Conservation (phyloP, 306 rosid genomes). For the Castanopsis chinensis region DNA sequence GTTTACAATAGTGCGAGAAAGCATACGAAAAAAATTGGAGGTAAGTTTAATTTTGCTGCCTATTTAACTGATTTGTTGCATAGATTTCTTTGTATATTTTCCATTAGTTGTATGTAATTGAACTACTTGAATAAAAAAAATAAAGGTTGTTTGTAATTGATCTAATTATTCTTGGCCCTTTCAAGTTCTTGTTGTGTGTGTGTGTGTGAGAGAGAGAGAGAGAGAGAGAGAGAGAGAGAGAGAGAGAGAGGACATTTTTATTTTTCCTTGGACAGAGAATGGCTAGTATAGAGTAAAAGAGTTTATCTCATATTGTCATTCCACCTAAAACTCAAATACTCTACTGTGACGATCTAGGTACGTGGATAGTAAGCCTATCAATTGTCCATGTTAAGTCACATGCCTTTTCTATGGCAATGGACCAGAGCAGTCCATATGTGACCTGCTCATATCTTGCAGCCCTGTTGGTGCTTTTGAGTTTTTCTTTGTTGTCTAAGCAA, state of each 20-base stretch:
- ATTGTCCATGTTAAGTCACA: not conserved
- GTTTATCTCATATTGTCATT: not conserved
- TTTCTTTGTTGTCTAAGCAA: not conserved
- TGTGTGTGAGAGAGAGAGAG: too few species aligned
- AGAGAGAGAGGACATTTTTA: too few species aligned
- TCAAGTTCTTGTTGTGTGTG: too few species aligned
- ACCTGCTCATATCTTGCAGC: not conserved
- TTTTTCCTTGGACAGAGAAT: too few species aligned
- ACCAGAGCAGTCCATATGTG: not conserved
- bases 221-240: too few species aligned
- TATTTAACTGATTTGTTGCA: constrained; percentile 6
- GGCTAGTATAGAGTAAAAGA: not conserved
- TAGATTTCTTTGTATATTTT: not conserved
- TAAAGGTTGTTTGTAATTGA: too few species aligned
- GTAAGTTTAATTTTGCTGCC: constrained; percentile 37
- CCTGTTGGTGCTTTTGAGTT: not conserved
- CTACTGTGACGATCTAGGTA: not conserved
- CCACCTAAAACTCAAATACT: not conserved
- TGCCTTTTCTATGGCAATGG: not conserved
- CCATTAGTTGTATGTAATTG: constrained; percentile 5
- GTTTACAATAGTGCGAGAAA: constrained; percentile 86
- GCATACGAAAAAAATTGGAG: constrained; percentile 79
- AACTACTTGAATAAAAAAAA: not conserved
- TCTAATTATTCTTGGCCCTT: too few species aligned
- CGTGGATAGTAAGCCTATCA: not conserved